These are phyloP conservation scores for Neonectria magnoliae DNA, from an alignment of 2,329 filamentous ascomycete species.

Conservation along the genomic window DNA sequence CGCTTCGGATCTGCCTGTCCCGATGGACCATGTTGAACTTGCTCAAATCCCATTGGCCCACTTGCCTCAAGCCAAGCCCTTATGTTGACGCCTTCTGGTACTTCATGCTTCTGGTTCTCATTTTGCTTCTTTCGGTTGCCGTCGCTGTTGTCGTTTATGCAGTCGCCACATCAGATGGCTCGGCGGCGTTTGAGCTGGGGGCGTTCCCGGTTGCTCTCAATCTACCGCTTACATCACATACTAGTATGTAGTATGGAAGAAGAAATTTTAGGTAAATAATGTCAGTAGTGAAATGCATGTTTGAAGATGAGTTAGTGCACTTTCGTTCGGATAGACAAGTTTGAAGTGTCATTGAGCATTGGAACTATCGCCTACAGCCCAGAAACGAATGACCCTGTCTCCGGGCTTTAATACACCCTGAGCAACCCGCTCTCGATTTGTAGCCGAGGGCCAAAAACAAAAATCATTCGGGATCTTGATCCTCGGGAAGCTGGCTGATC, in stretches of 20 bases:
- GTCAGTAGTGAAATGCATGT: too few relatives aligned
- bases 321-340: too few relatives aligned
- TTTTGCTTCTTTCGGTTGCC: neutral
- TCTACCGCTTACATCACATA: neutral
- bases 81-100: neutral
- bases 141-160: neutral
- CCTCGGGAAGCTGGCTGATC: conserved; percentile 1
- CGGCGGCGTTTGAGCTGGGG: neutral
- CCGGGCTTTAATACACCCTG: too few relatives aligned
- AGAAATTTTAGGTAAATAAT: neutral
- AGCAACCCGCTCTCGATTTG: neutral
- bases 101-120: neutral
- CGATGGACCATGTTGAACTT: neutral
- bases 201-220: neutral
- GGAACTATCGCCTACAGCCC: too few relatives aligned
- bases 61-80: neutral
- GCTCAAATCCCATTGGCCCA: neutral
- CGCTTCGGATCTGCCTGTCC: neutral
- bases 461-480: neutral
- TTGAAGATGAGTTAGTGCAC: too few relatives aligned
- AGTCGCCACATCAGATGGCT: neutral
- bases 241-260: neutral
- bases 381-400: too few relatives aligned
- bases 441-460: neutral
- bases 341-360: too few relatives aligned